Percentiles rank a stretch among this genome's conserved stretches.
Evolutionary conservation across 176 grass and related monocot species (phyloP).

Genomic region (Triticum timopheevii): DNA sequence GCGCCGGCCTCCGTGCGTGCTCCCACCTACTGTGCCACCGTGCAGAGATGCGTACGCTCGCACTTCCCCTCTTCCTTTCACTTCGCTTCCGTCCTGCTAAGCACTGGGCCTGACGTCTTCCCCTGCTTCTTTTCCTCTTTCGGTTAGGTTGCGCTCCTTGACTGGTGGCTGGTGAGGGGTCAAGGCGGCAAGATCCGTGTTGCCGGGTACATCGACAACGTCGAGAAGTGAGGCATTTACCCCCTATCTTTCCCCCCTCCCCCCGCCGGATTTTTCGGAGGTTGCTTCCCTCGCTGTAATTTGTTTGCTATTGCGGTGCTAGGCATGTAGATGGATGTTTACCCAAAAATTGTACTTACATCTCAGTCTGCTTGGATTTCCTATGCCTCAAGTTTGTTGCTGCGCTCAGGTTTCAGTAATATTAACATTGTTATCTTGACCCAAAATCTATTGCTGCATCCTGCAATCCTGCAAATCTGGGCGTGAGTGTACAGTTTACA

Average conservation of each 20-base stretch:
- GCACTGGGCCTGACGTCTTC: background rate
- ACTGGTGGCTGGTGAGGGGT: slow-evolving; percentile 37
- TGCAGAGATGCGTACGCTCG: background rate
- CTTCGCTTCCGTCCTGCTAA: background rate
- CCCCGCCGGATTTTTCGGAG: background rate
- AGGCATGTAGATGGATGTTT: no score
- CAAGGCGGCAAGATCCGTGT: slow-evolving; percentile 30
- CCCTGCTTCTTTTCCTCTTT: background rate
- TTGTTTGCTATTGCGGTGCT: background rate
- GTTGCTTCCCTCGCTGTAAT: background rate
- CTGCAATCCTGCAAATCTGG: background rate
- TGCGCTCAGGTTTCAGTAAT: background rate
- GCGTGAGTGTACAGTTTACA: background rate
- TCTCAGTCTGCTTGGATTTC: background rate
- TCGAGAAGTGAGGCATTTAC: background rate
- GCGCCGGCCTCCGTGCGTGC: background rate
- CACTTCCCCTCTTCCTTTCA: background rate
- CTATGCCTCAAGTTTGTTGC: background rate
- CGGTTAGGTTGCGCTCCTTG: background rate
- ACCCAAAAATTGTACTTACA: background rate
- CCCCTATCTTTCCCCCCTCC: no score
- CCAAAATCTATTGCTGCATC: background rate
- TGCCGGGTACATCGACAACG: background rate
- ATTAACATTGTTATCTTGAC: background rate
- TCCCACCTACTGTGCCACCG: background rate